A percentile compares a stretch with the other conserved stretches of the same genome.
phyloP scores from a whole-genome alignment of 495 filamentous ascomycete species.

The Neohortaea acidophila region DNA sequence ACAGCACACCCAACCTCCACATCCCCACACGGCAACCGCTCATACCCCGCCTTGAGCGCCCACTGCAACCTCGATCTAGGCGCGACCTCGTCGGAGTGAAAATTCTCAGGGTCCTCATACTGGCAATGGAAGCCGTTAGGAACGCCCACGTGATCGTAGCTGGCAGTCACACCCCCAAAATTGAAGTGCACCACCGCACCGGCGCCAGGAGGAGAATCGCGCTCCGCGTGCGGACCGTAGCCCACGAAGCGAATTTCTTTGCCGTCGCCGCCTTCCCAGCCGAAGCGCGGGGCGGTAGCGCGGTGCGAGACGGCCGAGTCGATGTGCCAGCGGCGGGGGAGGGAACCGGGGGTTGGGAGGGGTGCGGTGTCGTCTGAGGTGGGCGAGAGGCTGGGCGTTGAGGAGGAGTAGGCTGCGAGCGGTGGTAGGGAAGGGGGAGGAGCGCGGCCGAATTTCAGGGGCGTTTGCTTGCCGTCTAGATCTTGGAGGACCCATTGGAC shows the following conservation, averaged over 20 bases:
- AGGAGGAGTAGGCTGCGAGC: background rate
- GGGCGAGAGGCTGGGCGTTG: constrained; percentile 1
- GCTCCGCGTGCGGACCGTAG: constrained; percentile 14
- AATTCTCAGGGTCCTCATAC: background rate
- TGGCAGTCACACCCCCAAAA: background rate
- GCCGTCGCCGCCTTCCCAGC: constrained; percentile 17
- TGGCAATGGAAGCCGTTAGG: background rate
- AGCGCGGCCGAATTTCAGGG: constrained; percentile 7
- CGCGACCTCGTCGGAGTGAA: background rate
- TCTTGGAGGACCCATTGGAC: constrained; percentile 4
- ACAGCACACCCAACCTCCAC: background rate
- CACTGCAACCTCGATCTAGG: constrained; percentile 1
- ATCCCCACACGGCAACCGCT: background rate
- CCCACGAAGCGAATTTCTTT: constrained; percentile 15
- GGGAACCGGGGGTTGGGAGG: constrained; percentile 3
- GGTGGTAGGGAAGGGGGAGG: background rate
- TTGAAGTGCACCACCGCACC: too few relatives aligned
- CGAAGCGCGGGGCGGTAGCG: constrained; percentile 1
- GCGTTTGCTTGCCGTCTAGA: background rate
- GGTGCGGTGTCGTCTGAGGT: constrained; percentile 9
- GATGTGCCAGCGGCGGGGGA: constrained; percentile 7
- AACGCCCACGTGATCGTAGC: background rate
- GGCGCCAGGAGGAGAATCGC: constrained; percentile 2
- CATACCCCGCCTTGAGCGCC: constrained; percentile 1
- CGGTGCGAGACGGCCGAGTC: background rate